Conservation (phyloP, 805 yeast genomes). For the Jamesozyma jinghongensis region DNA sequence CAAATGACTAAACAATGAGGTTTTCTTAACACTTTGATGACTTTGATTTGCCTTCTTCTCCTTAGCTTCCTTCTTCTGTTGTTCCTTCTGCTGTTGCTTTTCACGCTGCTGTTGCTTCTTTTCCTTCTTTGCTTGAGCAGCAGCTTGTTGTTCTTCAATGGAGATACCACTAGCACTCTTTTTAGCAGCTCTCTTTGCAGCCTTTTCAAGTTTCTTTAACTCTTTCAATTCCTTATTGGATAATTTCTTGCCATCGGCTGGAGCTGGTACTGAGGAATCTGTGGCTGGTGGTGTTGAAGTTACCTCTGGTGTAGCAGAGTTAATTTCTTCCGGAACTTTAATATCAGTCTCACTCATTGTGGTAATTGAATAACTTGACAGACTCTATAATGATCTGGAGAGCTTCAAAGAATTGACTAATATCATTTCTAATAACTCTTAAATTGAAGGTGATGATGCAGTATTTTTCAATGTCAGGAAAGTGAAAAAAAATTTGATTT, state of each 20-base stretch:
- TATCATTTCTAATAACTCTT: too few relatives aligned
- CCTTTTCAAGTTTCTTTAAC: constrained; percentile 80
- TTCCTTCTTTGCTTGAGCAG: constrained; percentile 37
- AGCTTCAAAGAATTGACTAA: not conserved
- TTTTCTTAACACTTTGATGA: constrained; percentile 33
- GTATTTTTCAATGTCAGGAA: not conserved
- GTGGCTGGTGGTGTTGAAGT: not conserved
- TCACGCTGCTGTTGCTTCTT: constrained; percentile 34
- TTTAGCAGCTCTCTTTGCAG: constrained; percentile 84
- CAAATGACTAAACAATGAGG: constrained; percentile 66
- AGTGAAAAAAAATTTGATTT: not conserved
- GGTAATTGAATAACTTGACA: not conserved
- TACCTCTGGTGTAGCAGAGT: not conserved
- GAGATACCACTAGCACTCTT: constrained; percentile 59
- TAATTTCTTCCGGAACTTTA: not conserved
- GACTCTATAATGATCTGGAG: not conserved
- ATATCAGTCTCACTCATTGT: not conserved
- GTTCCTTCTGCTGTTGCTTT: constrained; percentile 38
- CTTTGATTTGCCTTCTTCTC: constrained; percentile 32
- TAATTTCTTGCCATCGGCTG: constrained; percentile 29
- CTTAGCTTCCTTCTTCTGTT: constrained; percentile 46
- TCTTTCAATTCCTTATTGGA: constrained; percentile 81
- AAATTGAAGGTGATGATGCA: not conserved
- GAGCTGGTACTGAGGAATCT: constrained; percentile 1
- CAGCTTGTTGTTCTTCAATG: constrained; percentile 31